Percentiles rank a stretch among this genome's conserved stretches.
Conservation (phyloP, 495 filamentous ascomycete genomes). For the Daldinia loculata region DNA sequence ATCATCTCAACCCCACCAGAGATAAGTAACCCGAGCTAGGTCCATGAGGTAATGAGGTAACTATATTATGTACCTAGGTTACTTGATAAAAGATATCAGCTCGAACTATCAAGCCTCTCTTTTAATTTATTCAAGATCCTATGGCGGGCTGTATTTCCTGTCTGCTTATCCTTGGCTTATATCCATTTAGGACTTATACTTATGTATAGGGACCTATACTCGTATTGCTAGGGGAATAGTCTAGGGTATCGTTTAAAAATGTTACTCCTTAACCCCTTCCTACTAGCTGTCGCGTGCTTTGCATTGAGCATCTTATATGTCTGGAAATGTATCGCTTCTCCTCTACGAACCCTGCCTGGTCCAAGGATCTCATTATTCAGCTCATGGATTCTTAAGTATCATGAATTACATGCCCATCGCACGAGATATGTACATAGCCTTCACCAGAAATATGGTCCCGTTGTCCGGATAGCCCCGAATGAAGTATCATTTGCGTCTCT, state of each 20-base stretch:
- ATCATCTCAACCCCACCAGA: conserved; percentile 8
- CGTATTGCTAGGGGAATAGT: not conserved
- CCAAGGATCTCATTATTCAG: conserved; percentile 63
- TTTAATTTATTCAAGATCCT: not conserved
- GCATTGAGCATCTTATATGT: conserved; percentile 33
- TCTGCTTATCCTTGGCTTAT: not conserved
- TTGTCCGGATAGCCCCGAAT: conserved; percentile 65
- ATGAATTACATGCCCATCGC: conserved; percentile 64
- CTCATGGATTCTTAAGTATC: conserved; percentile 62
- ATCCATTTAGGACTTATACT: not conserved
- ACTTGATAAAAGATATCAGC: conserved; percentile 13
- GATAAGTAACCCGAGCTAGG: not conserved
- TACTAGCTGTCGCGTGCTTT: conserved; percentile 34
- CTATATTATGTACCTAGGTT: conserved; percentile 9
- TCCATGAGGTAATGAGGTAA: conserved; percentile 18
- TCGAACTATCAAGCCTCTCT: not conserved
- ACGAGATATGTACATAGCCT: conserved; percentile 64
- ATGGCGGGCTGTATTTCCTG: not conserved
- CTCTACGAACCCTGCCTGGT: conserved; percentile 60
- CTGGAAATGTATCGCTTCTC: conserved; percentile 47
- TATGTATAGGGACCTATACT: not conserved
- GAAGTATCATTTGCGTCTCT: conserved; percentile 69
- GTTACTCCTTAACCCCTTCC: conserved; percentile 39
- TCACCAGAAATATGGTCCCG: conserved; percentile 64
- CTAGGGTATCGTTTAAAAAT: conserved; percentile 21